phyloP scores from a whole-genome alignment of 306 rosid genomes.

The Prunus campanulata region DNA sequence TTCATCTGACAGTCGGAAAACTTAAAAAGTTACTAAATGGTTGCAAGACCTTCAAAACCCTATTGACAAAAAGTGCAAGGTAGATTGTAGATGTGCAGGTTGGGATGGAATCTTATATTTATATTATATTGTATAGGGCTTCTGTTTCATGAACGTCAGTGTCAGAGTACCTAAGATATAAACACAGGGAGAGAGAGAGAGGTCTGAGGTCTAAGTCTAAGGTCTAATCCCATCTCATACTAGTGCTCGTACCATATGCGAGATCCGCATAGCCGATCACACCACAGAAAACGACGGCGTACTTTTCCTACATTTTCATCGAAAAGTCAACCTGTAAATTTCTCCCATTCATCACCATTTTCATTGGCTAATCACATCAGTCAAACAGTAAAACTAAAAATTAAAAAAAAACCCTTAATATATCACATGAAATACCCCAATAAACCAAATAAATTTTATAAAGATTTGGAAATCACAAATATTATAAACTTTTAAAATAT shows the following conservation, averaged over 20 bases:
- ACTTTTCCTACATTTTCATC: neutral
- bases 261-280: neutral
- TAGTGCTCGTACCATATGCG: neutral
- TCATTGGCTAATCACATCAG: no score
- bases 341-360: neutral
- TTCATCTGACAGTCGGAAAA: no score
- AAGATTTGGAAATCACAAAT: no score
- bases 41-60: no score
- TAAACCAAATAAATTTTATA: no score
- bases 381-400: no score
- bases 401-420: no score
- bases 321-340: neutral
- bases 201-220: neutral
- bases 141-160: neutral
- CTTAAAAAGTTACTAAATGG: no score
- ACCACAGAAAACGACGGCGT: neutral
- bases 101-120: neutral
- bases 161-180: neutral
- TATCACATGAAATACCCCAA: no score
- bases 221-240: neutral
- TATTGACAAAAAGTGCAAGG: neutral
- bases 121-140: neutral
- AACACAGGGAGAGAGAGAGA: neutral
- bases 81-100: neutral
- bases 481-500: no score